Base-by-base conservation (phyloP, 257 asterid species). In the Salvia hispanica region DNA sequence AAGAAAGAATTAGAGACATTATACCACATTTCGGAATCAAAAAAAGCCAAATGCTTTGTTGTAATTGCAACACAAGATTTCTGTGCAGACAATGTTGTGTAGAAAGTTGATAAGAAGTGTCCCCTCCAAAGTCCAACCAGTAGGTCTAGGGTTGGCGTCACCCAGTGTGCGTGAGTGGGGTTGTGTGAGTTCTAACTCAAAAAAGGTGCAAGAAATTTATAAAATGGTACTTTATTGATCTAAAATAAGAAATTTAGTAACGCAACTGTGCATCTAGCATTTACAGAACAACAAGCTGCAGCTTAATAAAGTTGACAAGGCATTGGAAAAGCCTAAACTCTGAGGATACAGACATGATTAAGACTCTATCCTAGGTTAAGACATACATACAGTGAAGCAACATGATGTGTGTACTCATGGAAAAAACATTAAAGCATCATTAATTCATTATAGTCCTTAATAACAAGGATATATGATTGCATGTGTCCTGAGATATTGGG, bases 351-450 rank as follows among this genome's bases (percentile, higher is more conserved):
- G 1, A 21, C 39, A 39, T 62, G 42, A 69, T 42, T 46, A 21
- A 21, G n/a, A n/a, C n/a, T n/a, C n/a, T n/a, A n/a, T n/a, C n/a
- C n/a, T n/a, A n/a, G n/a, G n/a, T n/a, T n/a, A n/a, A n/a, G n/a
- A n/a, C n/a, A n/a, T n/a, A n/a, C n/a, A n/a, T n/a, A n/a, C n/a
- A n/a, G n/a, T n/a, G n/a, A n/a, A n/a, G 44, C 47, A 42, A 37
- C 52, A 43, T 56, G 43, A 44, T 60, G 58, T 55, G 16, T 10
- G 37, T 59, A 15, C 47, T 33, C 44, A 15, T 9, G 58, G 40
- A 59, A 59, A 57, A 21, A 58, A 50, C 2, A 75, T 18, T 44
- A 57, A 56, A 56, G 64, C 21, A 64, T 31, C 34, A 21, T 21
- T 21, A 21, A 21, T 21, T 31, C 44, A 40, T 44, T 11, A 46